Base-by-base conservation (phyloP, 202 grass and related monocot species). In the Setaria italica region DNA sequence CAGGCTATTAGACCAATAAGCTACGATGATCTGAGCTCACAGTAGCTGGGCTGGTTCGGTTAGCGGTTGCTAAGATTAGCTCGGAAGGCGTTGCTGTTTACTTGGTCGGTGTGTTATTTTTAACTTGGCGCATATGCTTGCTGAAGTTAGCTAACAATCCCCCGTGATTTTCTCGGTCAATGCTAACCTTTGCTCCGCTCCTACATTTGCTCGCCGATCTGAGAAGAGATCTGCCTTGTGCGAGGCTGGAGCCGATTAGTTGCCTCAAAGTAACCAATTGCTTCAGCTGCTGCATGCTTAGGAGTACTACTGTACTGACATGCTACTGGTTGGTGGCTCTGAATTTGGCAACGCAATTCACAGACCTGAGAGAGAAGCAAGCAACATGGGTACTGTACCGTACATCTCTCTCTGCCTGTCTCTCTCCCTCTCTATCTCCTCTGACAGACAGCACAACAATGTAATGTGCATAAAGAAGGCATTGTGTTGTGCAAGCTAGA, bases 141-240 rank as follows among this genome's bases (percentile, higher is more conserved):
- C n/a, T 76, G 34, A 78, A 86, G 42, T 80, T 60, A 74, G 69
- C 85, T 64, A 72, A 29, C 51, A 55, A 56, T 70, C 14, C 85
- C 72, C 89, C 80, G 76, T 80, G 76, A 90, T 64, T 87, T 65
- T 63, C 80, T 90, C 62, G 48, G 89, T 84, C 85, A 90, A 84
- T 90, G 85, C 76, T 65, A 80, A 80, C 70, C 81, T 90, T 90
- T 71, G 85, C 89, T 80, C 85, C 13, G 70, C 81, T 84, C 89
- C 89, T 87, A 87, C 76, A 84, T 90, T 87, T 87, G 70, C 81
- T 87, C 63, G 70, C 84, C 65, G 72, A 83, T 60, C 59, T 67
- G 88, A 83, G 88, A 82, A 49, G 84, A 79, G 88, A 82, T 86
- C 78, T 76, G 70, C 76, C 78, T 67, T 85, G 76, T 64, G 70